phyloP scores from a whole-genome alignment of 2,329 filamentous ascomycete species.

The Curvularia hawaiiensis region DNA sequence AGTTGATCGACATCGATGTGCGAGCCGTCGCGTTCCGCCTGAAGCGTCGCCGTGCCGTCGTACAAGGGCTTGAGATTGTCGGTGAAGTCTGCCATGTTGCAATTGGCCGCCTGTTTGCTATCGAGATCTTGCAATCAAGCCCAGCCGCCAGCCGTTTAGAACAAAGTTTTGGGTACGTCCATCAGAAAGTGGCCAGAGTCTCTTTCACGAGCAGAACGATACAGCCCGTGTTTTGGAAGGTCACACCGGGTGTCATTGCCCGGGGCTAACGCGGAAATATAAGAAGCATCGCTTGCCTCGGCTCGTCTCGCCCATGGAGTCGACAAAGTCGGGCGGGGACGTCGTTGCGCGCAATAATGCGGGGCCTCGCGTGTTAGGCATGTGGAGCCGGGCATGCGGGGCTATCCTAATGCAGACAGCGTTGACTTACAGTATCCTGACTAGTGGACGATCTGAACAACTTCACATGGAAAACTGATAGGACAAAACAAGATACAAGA shows the following conservation, averaged over 20 bases:
- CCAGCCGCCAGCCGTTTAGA: conserved; percentile 10
- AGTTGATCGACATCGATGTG: conserved; percentile 52
- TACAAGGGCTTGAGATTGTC: conserved; percentile 54
- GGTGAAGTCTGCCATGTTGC: conserved; percentile 56
- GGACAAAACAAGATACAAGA: background rate
- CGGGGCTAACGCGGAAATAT: conserved; percentile 18
- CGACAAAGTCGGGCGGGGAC: background rate
- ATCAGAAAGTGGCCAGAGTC: background rate
- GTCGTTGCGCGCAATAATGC: conserved; percentile 15
- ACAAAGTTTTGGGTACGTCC: conserved; percentile 3
- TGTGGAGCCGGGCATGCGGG: conserved; percentile 10
- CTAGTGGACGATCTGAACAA: background rate
- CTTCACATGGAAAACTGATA: background rate
- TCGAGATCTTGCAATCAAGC: conserved; percentile 1
- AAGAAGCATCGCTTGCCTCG: conserved; percentile 17
- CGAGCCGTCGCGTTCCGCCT: conserved; percentile 53
- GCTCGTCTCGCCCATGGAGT: conserved; percentile 7
- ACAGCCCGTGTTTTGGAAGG: conserved; percentile 9
- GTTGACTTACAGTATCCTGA: conserved; percentile 4
- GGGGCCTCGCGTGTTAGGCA: conserved; percentile 12
- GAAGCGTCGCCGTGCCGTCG: conserved; percentile 54
- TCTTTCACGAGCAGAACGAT: conserved; percentile 1
- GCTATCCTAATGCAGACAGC: conserved; percentile 18
- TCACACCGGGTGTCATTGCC: background rate
- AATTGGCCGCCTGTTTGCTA: conserved; percentile 7